Conservation (phyloP, 129 eudicot genomes). For the Artemisia annua region DNA sequence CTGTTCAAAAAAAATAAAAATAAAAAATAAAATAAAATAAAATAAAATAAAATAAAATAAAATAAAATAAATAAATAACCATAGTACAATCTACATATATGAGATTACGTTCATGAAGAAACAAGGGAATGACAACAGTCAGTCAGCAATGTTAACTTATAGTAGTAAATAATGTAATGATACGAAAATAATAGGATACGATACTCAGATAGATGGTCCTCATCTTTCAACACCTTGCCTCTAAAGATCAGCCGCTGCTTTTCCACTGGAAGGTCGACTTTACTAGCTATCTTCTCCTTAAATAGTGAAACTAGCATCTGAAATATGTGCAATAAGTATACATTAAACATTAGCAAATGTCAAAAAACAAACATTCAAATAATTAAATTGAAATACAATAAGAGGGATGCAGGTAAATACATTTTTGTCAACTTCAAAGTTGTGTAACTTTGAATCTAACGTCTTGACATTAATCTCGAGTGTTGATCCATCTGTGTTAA, state of each 20-base stretch:
- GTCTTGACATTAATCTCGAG: slow-evolving; percentile 90
- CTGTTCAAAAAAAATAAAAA: too few relatives aligned
- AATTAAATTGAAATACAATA: neutral
- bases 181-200: slow-evolving; percentile 62
- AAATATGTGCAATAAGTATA: slow-evolving; percentile 18
- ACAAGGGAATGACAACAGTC: neutral
- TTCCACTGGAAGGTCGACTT: slow-evolving; percentile 72
- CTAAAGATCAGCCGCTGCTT: slow-evolving; percentile 87
- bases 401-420: slow-evolving; percentile 27
- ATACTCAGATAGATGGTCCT: slow-evolving; percentile 79
- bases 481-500: slow-evolving; percentile 23
- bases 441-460: slow-evolving; percentile 72
- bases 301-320: slow-evolving; percentile 72
- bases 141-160: neutral
- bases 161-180: neutral
- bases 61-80: too few relatives aligned
- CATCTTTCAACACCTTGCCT: slow-evolving; percentile 94
- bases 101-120: neutral
- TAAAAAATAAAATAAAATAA: too few relatives aligned
- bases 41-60: too few relatives aligned
- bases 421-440: slow-evolving; percentile 62
- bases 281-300: slow-evolving; percentile 75
- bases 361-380: neutral
- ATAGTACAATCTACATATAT: neutral
- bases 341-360: slow-evolving; percentile 1